Evolutionary conservation across 202 grass and related monocot species (phyloP).

Genomic region (Carex sylvatica): DNA sequence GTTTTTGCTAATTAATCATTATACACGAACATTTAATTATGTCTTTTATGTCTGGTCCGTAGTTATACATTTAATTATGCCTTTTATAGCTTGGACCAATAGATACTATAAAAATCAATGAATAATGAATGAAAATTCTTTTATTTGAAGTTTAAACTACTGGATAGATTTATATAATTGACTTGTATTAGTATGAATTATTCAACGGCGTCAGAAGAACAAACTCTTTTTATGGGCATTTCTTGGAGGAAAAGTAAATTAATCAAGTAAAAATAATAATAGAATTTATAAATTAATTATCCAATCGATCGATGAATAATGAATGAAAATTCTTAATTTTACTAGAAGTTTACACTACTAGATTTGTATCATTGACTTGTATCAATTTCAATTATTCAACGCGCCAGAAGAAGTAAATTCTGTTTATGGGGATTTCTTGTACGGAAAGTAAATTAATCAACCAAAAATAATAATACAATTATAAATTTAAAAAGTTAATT

Average conservation of each 20-base stretch:
- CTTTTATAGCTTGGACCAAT: neutral
- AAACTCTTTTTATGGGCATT: neutral
- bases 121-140: neutral
- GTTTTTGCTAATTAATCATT: neutral
- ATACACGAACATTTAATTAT: neutral
- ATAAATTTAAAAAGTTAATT: neutral
- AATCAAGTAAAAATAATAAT: neutral
- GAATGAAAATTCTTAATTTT: no score
- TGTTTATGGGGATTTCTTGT: no score
- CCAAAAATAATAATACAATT: no score
- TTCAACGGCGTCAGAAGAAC: slow-evolving; percentile 4
- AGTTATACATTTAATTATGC: neutral
- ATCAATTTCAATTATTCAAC: no score
- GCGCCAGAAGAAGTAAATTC: no score
- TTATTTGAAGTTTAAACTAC: neutral
- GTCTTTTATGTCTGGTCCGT: neutral
- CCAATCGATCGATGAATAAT: no score
- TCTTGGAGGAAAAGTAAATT: neutral
- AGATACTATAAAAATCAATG: neutral
- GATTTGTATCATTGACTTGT: no score
- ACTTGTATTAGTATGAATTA: neutral
- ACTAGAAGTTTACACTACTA: no score
- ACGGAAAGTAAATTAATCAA: no score
- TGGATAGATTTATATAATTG: neutral
- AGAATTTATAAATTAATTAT: neutral